Conservation (phyloP, 441 rosid species). For the Erodium texanum region DNA sequence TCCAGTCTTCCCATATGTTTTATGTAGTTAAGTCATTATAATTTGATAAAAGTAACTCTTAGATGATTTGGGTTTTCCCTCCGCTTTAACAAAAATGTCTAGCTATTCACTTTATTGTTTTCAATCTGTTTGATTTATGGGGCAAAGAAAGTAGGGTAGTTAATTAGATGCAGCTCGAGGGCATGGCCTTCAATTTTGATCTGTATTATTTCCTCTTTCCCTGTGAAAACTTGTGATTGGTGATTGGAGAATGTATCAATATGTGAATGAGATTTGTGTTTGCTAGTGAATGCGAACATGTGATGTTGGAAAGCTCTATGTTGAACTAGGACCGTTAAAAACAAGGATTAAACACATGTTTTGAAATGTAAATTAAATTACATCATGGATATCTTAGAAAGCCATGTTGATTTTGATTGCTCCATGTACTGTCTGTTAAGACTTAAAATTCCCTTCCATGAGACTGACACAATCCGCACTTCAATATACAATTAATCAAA, state of each 20-base stretch:
- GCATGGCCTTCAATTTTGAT: conserved; percentile 69
- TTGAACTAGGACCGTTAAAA: too few relatives aligned
- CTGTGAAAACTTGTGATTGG: neutral
- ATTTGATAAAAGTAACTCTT: neutral
- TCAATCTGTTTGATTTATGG: conserved; percentile 13
- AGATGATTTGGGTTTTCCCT: neutral
- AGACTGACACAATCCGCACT: too few relatives aligned
- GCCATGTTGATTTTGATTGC: too few relatives aligned
- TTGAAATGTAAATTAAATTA: too few relatives aligned
- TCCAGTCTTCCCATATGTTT: neutral
- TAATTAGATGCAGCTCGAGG: conserved; percentile 67
- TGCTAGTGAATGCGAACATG: neutral
- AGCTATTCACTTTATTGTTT: neutral
- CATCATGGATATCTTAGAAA: too few relatives aligned
- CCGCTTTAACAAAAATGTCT: neutral
- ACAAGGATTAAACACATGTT: too few relatives aligned
- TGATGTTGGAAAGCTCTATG: neutral
- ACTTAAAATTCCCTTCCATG: too few relatives aligned
- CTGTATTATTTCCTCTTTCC: neutral
- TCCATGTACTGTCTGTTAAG: too few relatives aligned
- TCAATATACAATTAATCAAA: neutral
- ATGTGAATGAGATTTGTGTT: neutral
- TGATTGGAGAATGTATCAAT: neutral
- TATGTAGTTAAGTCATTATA: neutral
- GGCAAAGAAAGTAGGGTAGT: conserved; percentile 70